Base-by-base conservation (phyloP, 345 rosid species). In the Rhizophora apiculata region DNA sequence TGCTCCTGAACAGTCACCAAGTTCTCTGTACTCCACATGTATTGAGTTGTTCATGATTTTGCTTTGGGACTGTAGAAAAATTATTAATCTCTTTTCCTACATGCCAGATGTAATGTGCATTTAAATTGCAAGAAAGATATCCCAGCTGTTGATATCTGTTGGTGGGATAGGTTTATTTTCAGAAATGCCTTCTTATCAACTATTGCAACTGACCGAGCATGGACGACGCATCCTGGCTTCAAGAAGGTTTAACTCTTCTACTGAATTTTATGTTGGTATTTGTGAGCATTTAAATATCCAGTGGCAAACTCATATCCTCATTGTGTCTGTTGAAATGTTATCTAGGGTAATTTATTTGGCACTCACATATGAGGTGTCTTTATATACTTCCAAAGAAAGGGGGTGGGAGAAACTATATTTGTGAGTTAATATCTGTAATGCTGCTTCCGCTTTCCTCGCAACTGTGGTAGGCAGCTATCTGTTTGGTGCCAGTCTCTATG, bases 111-210 rank as follows among this genome's bases (percentile, higher is more conserved):
- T 24, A 8, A 3, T 21, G 15, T 56, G 60, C 60, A 21, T 56
- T 56, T 24, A 56, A 56, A 56, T 56, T 56, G 18, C 60, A 8
- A 51, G 46, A 34, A 60, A 18, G 65, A 29, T 48, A 61, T 60
- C 29, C 27, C 57, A 69, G 5, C 59, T 21, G 56, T 36, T 69
- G 64, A n/a, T 18, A 39, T 11, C 48, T 31, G 8, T 27, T 69
- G 24, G 30, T 21, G 19, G 46, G 54, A 5, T 21, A 24, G 52
- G 55, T 36, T 36, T 18, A 68, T 15, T 60, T 27, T 48, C 65
- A 43, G 49, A 32, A 76, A 92, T 92, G 97, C 85, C 92, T 84
- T 89, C 92, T 76, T 93, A 87, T 61, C 96, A 89, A 80, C 82
- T 89, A 53, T 84, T 92, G 77, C 88, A 84, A 77, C 76, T 89